A percentile compares a stretch with the other conserved stretches of the same genome.
phyloP scores from a whole-genome alignment of 306 rosid genomes.

The Amphicarpaea edgeworthii region DNA sequence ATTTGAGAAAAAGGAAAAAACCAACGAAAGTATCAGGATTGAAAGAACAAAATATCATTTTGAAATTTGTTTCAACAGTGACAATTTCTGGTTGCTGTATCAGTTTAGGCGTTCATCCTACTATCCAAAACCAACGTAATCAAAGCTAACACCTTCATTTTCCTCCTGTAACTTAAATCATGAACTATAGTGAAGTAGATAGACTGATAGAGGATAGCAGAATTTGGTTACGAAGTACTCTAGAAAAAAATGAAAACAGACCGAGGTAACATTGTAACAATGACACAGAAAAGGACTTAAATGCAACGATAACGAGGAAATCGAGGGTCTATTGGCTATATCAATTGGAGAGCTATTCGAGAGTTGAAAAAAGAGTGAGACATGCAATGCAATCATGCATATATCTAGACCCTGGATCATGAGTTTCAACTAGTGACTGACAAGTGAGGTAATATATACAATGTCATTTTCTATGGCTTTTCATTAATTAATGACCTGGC shows the following conservation, averaged over 20 bases:
- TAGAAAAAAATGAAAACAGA: not conserved
- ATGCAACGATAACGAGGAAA: not conserved
- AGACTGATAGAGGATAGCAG: not conserved
- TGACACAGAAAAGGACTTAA: not conserved
- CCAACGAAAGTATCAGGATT: not conserved
- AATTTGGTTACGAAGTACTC: not conserved
- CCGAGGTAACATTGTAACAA: not conserved
- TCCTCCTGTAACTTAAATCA: too few relatives aligned
- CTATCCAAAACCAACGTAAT: too few relatives aligned
- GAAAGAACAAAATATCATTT: not conserved
- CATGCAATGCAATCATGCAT: not conserved
- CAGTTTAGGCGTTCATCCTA: too few relatives aligned
- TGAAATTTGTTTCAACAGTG: not conserved
- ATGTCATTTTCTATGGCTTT: slow-evolving; percentile 4
- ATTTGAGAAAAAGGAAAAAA: too few relatives aligned
- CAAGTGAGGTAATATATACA: too few relatives aligned
- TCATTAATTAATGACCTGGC: not conserved
- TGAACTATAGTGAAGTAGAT: not conserved
- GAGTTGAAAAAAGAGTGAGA: not conserved
- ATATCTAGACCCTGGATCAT: not conserved
- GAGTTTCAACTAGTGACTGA: not conserved
- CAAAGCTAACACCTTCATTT: too few relatives aligned
- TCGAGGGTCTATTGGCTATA: not conserved
- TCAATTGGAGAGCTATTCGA: not conserved
- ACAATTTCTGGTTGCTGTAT: not conserved